Evolutionary conservation across 306 rosid species (phyloP), one percentile per base, ranked within the genome.

Genomic region (Cicer bijugum): DNA sequence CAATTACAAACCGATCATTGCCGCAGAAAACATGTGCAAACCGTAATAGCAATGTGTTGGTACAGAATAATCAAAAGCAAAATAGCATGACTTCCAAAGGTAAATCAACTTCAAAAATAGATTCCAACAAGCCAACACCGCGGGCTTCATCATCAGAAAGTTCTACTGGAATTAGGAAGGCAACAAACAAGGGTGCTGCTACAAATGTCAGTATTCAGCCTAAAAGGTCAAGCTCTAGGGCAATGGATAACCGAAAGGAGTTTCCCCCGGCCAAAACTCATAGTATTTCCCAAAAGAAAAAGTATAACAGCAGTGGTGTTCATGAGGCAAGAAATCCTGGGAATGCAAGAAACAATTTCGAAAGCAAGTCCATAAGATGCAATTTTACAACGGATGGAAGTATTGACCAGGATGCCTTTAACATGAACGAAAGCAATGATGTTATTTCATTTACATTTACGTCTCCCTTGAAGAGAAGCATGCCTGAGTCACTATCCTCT

Each of bases 401-500:
- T 69, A 66, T 76, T 70, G 71, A 77, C 69, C 67, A 74, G 80
- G 80, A 81, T 77, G 65, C 76, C 38, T 83, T 86, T 72, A 82
- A 60, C 65, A 78, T 78, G 84, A 84, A 88, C 55, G 89, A 83
- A 44, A 83, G 87, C 76, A 83, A 76, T 76, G 97, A 84, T 75
- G 87, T 91, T 38, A 80, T 94, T 80, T 94, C 99, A 9, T 94
- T 91, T 81, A 91, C 97, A 6, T 94, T 94, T 85, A 94, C 85
- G 6, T 88, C 91, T 65, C 97, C 99, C 38, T 52, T 91, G 83
- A 91, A 87, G 82, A 91, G 75, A 73, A 82, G 77, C 64, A 50
- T 65, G 40, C 50, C 77, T 12, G 87, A 86, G 43, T 72, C 86
- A 69, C 87, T 56, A 66, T 68, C 80, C 12, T 78, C 81, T 20